phyloP scores from a whole-genome alignment of 1,284 basidiomycete genomes.

The Moesziomyces sp. region DNA sequence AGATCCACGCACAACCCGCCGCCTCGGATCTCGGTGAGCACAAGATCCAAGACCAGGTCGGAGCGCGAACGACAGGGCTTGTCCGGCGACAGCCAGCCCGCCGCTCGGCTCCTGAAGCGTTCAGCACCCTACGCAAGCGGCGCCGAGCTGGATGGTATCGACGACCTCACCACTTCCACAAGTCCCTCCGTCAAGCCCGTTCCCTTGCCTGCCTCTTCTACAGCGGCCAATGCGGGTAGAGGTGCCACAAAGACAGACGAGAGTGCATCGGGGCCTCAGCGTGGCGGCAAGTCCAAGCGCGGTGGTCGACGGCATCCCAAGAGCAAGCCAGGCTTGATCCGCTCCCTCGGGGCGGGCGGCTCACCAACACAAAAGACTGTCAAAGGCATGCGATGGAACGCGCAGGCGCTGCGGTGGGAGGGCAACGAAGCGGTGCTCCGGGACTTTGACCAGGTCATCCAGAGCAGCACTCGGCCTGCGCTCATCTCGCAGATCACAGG shows the following conservation, averaged over 20 bases:
- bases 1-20: slow-evolving; percentile 15
- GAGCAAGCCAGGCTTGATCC: slow-evolving; percentile 52
- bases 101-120: slow-evolving; percentile 77
- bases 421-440: slow-evolving; percentile 90
- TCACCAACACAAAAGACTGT: slow-evolving; percentile 36
- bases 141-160: slow-evolving; percentile 88
- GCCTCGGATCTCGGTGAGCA: slow-evolving; percentile 34
- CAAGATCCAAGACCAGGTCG: slow-evolving; percentile 15
- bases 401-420: slow-evolving; percentile 87
- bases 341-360: slow-evolving; percentile 43
- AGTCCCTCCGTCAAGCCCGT: slow-evolving; percentile 67
- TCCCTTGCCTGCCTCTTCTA: no score
- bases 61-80: slow-evolving; percentile 18
- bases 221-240: slow-evolving; percentile 71
- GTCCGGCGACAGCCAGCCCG: slow-evolving; percentile 18
- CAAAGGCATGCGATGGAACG: slow-evolving; percentile 96
- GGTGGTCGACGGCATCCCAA: slow-evolving; percentile 69
- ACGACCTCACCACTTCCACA: slow-evolving; percentile 80
- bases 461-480: slow-evolving; percentile 88
- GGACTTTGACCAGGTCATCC: slow-evolving; percentile 85
- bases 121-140: slow-evolving; percentile 90
- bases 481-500: slow-evolving; percentile 74
- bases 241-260: not conserved
- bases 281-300: slow-evolving; percentile 16
- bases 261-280: not conserved